Evolutionary conservation across 225 moss, liverwort and hornwort genomes (phyloP).

Genomic region (Pleurozium schreberi): DNA sequence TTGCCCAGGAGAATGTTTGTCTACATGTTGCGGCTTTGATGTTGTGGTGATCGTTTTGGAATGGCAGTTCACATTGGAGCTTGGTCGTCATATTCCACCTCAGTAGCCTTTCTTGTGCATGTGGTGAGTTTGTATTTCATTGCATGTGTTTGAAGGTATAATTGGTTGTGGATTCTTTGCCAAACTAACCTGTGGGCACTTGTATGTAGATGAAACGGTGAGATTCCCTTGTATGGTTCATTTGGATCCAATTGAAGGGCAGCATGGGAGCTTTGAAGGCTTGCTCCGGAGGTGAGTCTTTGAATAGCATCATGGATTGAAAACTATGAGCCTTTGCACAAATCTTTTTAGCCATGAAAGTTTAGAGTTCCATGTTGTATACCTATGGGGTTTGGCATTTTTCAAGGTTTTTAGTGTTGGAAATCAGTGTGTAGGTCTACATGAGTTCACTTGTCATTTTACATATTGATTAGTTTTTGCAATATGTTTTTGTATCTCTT

Average conservation of each 20-base stretch:
- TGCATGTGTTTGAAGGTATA: neutral
- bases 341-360: neutral
- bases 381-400: neutral
- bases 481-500: neutral
- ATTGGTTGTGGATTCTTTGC: neutral
- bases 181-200: neutral
- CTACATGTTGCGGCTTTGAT: neutral
- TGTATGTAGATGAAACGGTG: neutral
- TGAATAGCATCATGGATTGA: neutral
- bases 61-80: neutral
- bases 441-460: neutral
- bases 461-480: rapidly evolving
- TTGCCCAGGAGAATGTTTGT: neutral
- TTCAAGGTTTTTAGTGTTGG: neutral
- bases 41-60: neutral
- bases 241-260: neutral
- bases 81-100: neutral
- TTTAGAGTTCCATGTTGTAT: neutral
- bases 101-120: neutral
- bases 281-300: neutral
- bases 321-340: neutral
- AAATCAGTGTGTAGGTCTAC: too few relatives aligned
- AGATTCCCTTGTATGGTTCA: neutral
- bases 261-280: neutral
- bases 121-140: neutral